A percentile compares a stretch with the other conserved stretches of the same genome.
phyloP scores from a whole-genome alignment of 2,329 filamentous ascomycete genomes.

The Cadophora sp. region DNA sequence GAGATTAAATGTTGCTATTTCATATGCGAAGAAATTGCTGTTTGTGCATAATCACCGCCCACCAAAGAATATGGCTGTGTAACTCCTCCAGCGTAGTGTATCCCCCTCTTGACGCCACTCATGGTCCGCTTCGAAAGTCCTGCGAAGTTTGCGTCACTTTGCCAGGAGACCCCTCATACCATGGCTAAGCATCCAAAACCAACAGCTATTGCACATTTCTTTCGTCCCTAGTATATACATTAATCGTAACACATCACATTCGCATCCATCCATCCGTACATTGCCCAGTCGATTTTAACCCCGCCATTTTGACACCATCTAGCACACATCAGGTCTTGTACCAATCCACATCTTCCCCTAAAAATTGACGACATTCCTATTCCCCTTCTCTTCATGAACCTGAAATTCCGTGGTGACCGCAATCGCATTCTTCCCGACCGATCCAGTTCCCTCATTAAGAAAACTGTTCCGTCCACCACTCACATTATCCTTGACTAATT shows the following conservation, averaged over 20 bases:
- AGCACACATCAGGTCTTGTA: too few relatives aligned
- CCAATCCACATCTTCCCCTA: neutral
- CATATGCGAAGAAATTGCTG: too few relatives aligned
- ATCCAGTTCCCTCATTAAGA: neutral
- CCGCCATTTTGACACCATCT: too few relatives aligned
- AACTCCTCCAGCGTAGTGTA: neutral
- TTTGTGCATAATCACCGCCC: too few relatives aligned
- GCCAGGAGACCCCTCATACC: neutral
- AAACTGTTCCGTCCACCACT: neutral
- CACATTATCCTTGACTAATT: slow-evolving; percentile 17
- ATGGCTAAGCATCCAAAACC: neutral
- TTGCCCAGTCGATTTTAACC: too few relatives aligned
- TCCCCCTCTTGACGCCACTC: too few relatives aligned
- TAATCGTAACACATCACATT: neutral
- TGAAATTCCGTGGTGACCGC: slow-evolving; percentile 19
- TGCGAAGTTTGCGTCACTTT: too few relatives aligned
- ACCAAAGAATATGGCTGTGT: too few relatives aligned
- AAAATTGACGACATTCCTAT: slow-evolving; percentile 14
- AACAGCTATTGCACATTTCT: neutral
- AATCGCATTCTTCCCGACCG: slow-evolving; percentile 8
- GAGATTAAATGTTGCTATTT: too few relatives aligned
- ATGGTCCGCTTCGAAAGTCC: too few relatives aligned
- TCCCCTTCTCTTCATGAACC: slow-evolving; percentile 18
- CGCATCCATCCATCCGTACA: neutral
- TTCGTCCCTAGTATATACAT: neutral